Conservation (phyloP, 192 early-diverging fungal species). For the Coemansia sp. region DNA sequence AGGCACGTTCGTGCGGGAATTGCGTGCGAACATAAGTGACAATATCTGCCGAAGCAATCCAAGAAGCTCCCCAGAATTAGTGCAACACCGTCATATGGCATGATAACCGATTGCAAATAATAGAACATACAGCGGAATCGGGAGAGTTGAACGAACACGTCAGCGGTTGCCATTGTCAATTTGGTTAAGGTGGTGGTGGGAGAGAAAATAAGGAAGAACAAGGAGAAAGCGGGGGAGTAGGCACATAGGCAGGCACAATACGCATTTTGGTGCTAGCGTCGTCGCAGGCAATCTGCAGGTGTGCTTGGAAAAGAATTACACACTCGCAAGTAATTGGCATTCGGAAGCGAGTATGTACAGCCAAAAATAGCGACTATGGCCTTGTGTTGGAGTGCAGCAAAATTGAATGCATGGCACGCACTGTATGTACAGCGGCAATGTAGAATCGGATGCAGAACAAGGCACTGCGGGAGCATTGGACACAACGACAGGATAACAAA, state of each 20-base stretch:
- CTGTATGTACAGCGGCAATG: neutral
- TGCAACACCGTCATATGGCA: neutral
- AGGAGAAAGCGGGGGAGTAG: neutral
- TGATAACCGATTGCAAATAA: neutral
- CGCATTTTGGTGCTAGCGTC: neutral
- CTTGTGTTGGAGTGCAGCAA: neutral
- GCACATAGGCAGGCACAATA: neutral
- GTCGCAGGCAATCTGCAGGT: neutral
- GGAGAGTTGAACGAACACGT: neutral
- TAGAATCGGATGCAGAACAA: slow-evolving; percentile 12
- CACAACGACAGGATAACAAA: neutral
- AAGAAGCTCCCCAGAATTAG: neutral
- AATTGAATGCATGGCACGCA: neutral
- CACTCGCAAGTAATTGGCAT: neutral
- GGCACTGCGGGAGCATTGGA: neutral
- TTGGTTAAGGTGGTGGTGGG: neutral
- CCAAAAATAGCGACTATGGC: neutral
- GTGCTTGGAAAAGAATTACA: neutral
- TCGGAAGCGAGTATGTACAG: neutral
- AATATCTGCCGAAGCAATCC: neutral
- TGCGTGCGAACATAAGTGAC: neutral
- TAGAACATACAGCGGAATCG: neutral
- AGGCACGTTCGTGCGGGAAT: neutral
- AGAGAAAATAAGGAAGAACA: neutral
- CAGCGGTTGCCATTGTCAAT: neutral